Evolutionary conservation across 345 rosid genomes (phyloP).

Genomic region (Hibiscus syriacus): DNA sequence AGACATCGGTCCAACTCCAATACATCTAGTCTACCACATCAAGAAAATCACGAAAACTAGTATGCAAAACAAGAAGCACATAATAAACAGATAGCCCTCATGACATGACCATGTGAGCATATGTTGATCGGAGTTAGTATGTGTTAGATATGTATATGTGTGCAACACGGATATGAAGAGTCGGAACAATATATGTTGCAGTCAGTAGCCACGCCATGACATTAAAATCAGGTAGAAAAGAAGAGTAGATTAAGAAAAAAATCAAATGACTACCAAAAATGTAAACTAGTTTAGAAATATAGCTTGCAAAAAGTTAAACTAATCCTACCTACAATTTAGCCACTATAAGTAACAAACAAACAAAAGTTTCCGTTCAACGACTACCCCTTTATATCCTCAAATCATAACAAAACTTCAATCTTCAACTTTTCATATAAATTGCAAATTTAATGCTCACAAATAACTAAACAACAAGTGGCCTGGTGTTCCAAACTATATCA

Average conservation of each 20-base stretch:
- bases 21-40: not conserved
- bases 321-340: not conserved
- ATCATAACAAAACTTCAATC: not conserved
- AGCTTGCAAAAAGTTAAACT: not conserved
- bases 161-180: not conserved
- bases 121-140: not conserved
- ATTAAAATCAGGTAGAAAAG: not conserved
- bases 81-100: not conserved
- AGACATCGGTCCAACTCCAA: not conserved
- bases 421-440: not conserved
- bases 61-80: not conserved
- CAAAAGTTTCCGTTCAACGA: not conserved
- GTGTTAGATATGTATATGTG: not conserved
- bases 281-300: not conserved
- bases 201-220: not conserved
- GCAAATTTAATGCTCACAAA: not conserved
- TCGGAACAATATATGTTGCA: not conserved
- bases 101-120: not conserved
- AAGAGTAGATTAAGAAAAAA: constrained; percentile 2
- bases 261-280: not conserved
- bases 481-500: not conserved
- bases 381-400: not conserved
- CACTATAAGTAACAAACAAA: constrained; percentile 3
- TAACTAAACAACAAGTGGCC: not conserved
- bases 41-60: not conserved